These are phyloP conservation scores for Pyrus betulifolia DNA, from an alignment of 306 rosid genomes.

Conservation along the genomic window DNA sequence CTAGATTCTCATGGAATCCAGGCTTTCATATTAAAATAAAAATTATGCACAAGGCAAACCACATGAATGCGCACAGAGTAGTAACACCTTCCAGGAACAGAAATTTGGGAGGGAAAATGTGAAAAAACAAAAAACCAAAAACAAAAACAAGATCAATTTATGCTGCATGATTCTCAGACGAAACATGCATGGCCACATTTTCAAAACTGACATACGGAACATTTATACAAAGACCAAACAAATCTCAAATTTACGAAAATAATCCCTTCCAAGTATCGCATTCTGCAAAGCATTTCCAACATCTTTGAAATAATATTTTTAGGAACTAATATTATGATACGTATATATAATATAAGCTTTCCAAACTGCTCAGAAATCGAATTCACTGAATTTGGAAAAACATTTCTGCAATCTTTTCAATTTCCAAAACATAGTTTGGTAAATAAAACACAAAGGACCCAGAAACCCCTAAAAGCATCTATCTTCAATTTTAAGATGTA, in stretches of 20 bases:
- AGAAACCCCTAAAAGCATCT: conserved; percentile 8
- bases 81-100: neutral
- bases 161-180: neutral
- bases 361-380: neutral
- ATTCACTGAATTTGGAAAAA: neutral
- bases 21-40: neutral
- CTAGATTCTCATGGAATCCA: neutral
- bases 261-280: neutral
- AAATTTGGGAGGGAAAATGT: neutral
- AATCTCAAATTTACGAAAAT: neutral
- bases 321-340: neutral
- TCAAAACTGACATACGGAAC: neutral
- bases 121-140: neutral
- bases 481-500: conserved; percentile 1
- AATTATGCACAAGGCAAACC: neutral
- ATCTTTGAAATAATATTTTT: neutral
- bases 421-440: neutral
- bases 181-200: neutral
- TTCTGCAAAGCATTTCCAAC: neutral
- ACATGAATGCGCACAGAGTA: neutral
- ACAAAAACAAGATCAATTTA: neutral
- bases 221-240: neutral
- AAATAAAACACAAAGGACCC: neutral
- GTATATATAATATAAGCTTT: neutral
- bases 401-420: neutral